Conservation (phyloP, 129 eudicot species). For the Helichrysum umbraculigerum region DNA sequence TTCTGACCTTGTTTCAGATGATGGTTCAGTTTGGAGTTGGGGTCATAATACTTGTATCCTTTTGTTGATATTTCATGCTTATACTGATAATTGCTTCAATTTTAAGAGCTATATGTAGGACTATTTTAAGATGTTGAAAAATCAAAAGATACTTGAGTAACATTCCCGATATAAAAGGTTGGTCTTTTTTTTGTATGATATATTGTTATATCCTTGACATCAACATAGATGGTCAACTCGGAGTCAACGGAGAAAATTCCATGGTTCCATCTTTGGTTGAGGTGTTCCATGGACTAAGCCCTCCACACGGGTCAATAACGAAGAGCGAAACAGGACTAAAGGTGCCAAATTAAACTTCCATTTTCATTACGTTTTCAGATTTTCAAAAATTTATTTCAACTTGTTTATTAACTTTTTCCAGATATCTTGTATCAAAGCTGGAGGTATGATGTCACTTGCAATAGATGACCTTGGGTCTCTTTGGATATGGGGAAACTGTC, state of each 20-base stretch:
- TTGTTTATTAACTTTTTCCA: too few species aligned
- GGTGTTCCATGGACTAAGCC: conserved; percentile 51
- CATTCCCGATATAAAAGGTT: background rate
- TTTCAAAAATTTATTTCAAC: too few species aligned
- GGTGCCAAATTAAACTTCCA: conserved; percentile 36
- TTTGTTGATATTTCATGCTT: conserved; percentile 6
- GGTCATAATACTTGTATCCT: conserved; percentile 90
- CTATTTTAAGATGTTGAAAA: background rate
- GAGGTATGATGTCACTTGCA: conserved; percentile 98
- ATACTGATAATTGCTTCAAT: conserved; percentile 1
- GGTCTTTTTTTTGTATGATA: background rate
- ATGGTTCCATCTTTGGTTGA: conserved; percentile 58
- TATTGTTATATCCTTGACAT: conserved; percentile 48
- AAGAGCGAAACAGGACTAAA: conserved; percentile 46
- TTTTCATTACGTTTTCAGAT: background rate
- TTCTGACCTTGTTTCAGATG: conserved; percentile 57
- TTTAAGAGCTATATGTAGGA: background rate
- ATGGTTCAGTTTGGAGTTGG: conserved; percentile 96
- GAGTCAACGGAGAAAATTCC: conserved; percentile 59
- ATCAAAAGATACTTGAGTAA: background rate
- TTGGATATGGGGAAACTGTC: conserved; percentile 98
- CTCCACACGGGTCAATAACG: conserved; percentile 38
- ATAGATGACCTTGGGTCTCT: conserved; percentile 70
- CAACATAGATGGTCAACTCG: conserved; percentile 81
- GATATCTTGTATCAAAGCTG: conserved; percentile 78